phyloP scores from a whole-genome alignment of 2,329 filamentous ascomycete species.

The Fusarium sp. region DNA sequence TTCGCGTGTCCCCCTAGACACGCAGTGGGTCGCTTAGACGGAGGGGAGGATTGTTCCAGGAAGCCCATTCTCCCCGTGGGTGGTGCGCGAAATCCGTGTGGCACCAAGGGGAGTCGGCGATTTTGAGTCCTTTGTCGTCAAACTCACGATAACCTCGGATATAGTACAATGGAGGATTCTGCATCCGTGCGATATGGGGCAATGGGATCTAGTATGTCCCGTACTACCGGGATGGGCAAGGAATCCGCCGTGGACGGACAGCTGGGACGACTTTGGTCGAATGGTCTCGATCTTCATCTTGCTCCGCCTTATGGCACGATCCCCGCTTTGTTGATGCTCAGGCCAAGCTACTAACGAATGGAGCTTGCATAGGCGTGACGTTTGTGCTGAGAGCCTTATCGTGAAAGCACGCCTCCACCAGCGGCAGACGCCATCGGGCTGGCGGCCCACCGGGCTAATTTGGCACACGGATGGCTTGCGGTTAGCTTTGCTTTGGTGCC shows the following conservation, averaged over 20 bases:
- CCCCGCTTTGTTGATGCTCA: constrained; percentile 36
- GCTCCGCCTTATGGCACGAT: constrained; percentile 44
- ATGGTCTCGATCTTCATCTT: constrained; percentile 42
- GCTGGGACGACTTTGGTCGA: constrained; percentile 32
- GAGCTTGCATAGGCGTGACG: constrained; percentile 40
- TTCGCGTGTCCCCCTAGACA: constrained; percentile 22
- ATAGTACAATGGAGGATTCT: constrained; percentile 24
- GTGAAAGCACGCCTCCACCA: constrained; percentile 26
- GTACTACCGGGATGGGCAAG: constrained; percentile 41
- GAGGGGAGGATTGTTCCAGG: not conserved
- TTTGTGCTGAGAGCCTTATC: constrained; percentile 42
- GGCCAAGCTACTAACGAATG: constrained; percentile 33
- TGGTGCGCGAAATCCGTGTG: constrained; percentile 6
- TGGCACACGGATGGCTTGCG: constrained; percentile 44
- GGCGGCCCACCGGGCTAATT: constrained; percentile 31
- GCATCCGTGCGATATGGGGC: constrained; percentile 29
- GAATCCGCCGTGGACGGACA: constrained; percentile 28
- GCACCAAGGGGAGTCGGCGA: constrained; percentile 13
- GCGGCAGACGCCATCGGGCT: constrained; percentile 33
- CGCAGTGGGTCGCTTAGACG: not conserved
- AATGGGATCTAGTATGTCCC: constrained; percentile 40
- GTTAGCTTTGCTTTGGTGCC: constrained; percentile 33
- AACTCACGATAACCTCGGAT: constrained; percentile 33
- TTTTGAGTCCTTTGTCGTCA: constrained; percentile 24
- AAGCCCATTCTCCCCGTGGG: constrained; percentile 2